Evolutionary conservation across 2,329 filamentous ascomycete species (phyloP), one percentile per base, ranked within the genome.

Genomic region (Mycosphaerella sp.): DNA sequence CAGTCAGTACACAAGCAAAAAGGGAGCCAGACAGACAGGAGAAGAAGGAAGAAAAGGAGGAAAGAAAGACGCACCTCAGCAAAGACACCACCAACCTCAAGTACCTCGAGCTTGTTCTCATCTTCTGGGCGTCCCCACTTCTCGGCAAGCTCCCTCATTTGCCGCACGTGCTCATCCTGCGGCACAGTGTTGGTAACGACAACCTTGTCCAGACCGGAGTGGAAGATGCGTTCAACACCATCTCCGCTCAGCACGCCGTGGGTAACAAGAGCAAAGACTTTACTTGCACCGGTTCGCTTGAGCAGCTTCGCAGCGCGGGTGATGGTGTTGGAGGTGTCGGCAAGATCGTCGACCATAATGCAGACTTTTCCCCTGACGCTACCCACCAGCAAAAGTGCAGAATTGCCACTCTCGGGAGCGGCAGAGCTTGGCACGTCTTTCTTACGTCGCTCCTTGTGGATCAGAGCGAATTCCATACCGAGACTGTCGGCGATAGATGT

Each of bases 261-360:
- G 4, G 93, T 97, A 60, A 98, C 80, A 47, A 98, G 78, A 6
- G 93, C 93, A 68, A 90, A 95, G 41, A 97, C 89, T 59, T 83
- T 83, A 32, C 84, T 86, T n/a, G 93, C 93, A 30, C 82, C 82
- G 71, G 96, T 89, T 64, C 89, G 91, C 75, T 96, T 96, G 59
- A 97, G 75, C n/a, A 97, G 79, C 75, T 97, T 96, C 27, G 93
- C 93, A 7, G 93, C 93, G 54, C 93, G 82, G 0, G 91, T 97
- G 62, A 97, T 95, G 34, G 93, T 98, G 73, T 97, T 97, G 50
- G 87, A 93, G 1, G 93, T 98, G 69, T 98, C 93, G 16, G 87
- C 87, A 63, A 98, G 76, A 69, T 98, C 93, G 69, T 98, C 93
- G 57, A 98, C 82, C 54, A 98, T 77, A 63, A 98, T 95, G 60